These are phyloP conservation scores for Fusarium succisae DNA, from an alignment of 2,329 filamentous ascomycete species.

Conservation along the genomic window DNA sequence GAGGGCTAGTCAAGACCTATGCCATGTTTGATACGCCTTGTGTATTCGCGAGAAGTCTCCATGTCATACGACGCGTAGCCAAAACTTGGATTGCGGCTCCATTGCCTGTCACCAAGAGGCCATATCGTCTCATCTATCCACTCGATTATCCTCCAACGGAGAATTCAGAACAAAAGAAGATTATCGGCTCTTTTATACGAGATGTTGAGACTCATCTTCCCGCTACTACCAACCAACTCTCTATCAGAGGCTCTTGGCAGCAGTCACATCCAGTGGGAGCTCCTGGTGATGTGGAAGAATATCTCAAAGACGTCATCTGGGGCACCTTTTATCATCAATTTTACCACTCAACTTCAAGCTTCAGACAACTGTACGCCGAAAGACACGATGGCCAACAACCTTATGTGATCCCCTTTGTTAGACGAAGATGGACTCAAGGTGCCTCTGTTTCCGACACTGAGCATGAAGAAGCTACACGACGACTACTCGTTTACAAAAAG, in stretches of 20 bases:
- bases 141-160: not conserved
- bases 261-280: not conserved
- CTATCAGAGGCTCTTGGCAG: not conserved
- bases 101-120: rapidly evolving
- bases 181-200: not conserved
- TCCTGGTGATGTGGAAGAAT: not conserved
- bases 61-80: not conserved
- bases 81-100: not conserved
- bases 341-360: not conserved
- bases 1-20: rapidly evolving
- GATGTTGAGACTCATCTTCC: not conserved
- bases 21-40: not conserved
- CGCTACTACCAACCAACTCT: not conserved
- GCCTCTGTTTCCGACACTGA: not conserved
- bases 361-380: not conserved
- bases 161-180: not conserved
- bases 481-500: not conserved
- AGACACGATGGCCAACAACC: not conserved
- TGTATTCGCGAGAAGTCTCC: not conserved
- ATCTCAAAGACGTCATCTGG: not conserved
- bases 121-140: not conserved
- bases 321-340: not conserved
- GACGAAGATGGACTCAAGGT: not conserved
- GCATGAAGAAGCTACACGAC: not conserved
- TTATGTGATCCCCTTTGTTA: not conserved